Conservation (phyloP, 2,329 filamentous ascomycete genomes). For the Tolypocladium amazonense region DNA sequence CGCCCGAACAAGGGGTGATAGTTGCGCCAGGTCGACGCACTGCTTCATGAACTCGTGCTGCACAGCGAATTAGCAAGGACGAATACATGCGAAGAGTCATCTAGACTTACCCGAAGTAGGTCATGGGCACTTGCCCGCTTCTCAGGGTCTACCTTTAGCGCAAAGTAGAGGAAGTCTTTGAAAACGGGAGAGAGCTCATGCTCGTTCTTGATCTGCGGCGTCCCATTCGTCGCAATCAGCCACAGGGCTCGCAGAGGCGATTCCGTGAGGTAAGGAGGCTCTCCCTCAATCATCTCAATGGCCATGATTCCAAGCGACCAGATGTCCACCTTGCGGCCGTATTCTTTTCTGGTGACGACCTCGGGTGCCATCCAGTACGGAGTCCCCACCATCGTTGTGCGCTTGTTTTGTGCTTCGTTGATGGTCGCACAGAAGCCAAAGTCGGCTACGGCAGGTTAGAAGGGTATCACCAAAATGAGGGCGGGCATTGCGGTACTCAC, state of each 20-base stretch:
- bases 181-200: slow-evolving; percentile 72
- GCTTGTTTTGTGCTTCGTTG: slow-evolving; percentile 93
- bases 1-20: slow-evolving; percentile 78
- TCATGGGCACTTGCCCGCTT: slow-evolving; percentile 94
- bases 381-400: slow-evolving; percentile 97
- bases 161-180: slow-evolving; percentile 84
- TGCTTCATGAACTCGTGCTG: slow-evolving; percentile 74
- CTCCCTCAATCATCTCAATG: slow-evolving; percentile 99
- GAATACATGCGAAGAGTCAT: neutral
- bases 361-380: slow-evolving; percentile 99
- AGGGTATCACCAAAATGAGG: neutral
- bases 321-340: slow-evolving; percentile 96
- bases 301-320: slow-evolving; percentile 99
- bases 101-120: slow-evolving; percentile 65
- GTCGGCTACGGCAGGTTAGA: slow-evolving; percentile 53
- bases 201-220: slow-evolving; percentile 89
- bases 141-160: slow-evolving; percentile 92
- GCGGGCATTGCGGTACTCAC: slow-evolving; percentile 39
- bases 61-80: slow-evolving; percentile 9
- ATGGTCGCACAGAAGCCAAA: slow-evolving; percentile 99
- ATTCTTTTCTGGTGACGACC: slow-evolving; percentile 94
- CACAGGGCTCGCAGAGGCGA: slow-evolving; percentile 87
- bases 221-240: slow-evolving; percentile 94
- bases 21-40: slow-evolving; percentile 62
- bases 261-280: slow-evolving; percentile 93